Percentiles rank a stretch among this genome's conserved stretches.
Evolutionary conservation across 2,329 filamentous ascomycete genomes (phyloP).

Genomic region (Emergomyces africanus): DNA sequence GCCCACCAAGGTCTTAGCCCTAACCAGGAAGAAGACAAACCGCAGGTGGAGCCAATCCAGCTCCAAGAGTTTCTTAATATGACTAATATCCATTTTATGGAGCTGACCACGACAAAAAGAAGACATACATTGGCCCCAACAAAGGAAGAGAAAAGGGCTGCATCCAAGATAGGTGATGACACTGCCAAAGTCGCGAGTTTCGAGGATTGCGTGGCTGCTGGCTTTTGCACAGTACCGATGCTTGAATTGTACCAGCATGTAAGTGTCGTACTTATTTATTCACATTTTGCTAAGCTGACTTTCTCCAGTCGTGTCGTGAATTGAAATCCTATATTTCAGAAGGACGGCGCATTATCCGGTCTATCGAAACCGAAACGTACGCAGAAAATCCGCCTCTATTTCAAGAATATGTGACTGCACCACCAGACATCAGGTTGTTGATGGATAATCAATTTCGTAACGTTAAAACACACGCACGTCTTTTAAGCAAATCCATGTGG

Average conservation of each 20-base stretch:
- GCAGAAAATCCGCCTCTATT: conserved; percentile 87
- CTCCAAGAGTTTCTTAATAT: conserved; percentile 88
- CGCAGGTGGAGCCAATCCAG: conserved; percentile 52
- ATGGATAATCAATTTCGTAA: conserved; percentile 99
- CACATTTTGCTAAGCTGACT: conserved; percentile 10
- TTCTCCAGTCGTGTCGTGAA: conserved; percentile 65
- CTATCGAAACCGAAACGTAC: conserved; percentile 79
- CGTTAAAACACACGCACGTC: conserved; percentile 80
- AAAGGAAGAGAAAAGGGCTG: conserved; percentile 26
- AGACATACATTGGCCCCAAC: conserved; percentile 64
- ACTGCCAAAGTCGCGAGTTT: conserved; percentile 32
- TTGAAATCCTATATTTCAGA: conserved; percentile 95
- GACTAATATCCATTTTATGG: conserved; percentile 97
- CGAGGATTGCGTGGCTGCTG: conserved; percentile 72
- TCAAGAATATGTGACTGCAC: conserved; percentile 76
- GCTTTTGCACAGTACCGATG: conserved; percentile 83
- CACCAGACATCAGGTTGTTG: conserved; percentile 65
- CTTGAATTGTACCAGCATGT: conserved; percentile 88
- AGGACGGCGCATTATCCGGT: conserved; percentile 75
- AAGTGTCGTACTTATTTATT: conserved; percentile 22
- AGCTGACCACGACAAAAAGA: conserved; percentile 89
- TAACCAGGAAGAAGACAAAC: conserved; percentile 31
- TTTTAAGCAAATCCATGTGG: conserved; percentile 93
- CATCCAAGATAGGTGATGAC: conserved; percentile 16
- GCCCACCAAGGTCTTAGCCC: conserved; percentile 34